Base-by-base conservation (phyloP, 768 basidiomycete species). In the Pleurotus platypus region DNA sequence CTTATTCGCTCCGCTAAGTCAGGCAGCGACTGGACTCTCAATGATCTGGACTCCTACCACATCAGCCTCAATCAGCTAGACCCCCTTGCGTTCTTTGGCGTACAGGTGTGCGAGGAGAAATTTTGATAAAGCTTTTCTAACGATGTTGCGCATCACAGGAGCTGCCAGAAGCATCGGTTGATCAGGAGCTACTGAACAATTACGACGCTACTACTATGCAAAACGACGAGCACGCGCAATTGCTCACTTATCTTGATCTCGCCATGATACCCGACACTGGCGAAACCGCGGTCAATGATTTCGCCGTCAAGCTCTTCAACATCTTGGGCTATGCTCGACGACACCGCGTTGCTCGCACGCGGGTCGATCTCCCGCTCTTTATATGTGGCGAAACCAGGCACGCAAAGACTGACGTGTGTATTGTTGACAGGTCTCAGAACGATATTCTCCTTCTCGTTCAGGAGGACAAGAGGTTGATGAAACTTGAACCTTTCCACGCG, bases 401-500 rank as follows among this genome's bases (percentile, higher is more conserved):
- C 54, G 66, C 63, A 3, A 58, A 63, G 49, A 63, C 69, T 1
- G 72, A 70, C 43, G 65, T 74, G 2, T 74, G 72, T 55, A 49
- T 75, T 30, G 56, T 71, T 27, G 64, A 69, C 48, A 18, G 43
- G n/a, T 45, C 43, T 12, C 30, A 60, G 11, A 37, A 56, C 24
- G 59, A 58, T 15, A 57, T 61, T 27, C 43, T 66, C 20, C 63
- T 70, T 35, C 56, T 68, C 7, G 62, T 69, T 8, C 68, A 68
- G 58, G 67, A 64, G 47, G 66, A 67, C 49, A 70, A 67, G 30
- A 35, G 8, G 58, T 60, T 27, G 22, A 18, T 61, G 42, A 49
- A 42, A 11, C 27, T 30, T 35, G 55, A 47, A 13, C 20, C 12
- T 18, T 43, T 42, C 18, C 42, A 63, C 48, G 57, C 67, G 27